Evolutionary conservation across 139 green algal species (phyloP).

Genomic region (Diplosphaera chodatii): DNA sequence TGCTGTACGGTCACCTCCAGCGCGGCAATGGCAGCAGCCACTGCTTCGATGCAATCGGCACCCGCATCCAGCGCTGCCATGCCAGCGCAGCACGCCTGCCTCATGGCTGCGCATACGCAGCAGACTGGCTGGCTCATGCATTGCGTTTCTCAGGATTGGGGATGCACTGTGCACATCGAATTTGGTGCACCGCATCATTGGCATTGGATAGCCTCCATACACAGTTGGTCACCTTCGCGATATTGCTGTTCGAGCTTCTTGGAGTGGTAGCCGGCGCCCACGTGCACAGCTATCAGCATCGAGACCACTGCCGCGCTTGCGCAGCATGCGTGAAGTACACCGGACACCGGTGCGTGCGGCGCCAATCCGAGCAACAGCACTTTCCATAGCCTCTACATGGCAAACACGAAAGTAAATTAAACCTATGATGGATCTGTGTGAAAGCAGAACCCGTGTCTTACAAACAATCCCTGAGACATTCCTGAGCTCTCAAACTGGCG

Average conservation of each 20-base stretch:
- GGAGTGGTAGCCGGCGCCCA: constrained; percentile 58
- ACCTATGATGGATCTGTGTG: too few species aligned
- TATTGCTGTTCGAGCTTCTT: constrained; percentile 42
- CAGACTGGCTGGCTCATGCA: neutral
- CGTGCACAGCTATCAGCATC: constrained; percentile 68
- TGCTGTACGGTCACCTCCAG: constrained; percentile 42
- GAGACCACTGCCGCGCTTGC: too few species aligned
- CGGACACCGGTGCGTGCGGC: too few species aligned
- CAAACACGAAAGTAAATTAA: too few species aligned
- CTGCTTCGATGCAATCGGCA: constrained; percentile 25
- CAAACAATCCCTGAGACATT: too few species aligned
- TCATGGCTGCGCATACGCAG: constrained; percentile 23
- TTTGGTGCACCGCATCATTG: neutral
- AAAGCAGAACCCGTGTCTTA: too few species aligned
- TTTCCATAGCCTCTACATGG: too few species aligned
- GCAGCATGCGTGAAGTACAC: too few species aligned
- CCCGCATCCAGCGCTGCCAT: constrained; percentile 20
- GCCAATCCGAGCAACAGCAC: too few species aligned
- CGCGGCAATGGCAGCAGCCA: constrained; percentile 38
- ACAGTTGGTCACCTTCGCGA: constrained; percentile 23
- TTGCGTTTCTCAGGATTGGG: too few species aligned
- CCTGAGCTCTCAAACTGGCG: too few species aligned
- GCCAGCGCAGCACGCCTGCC: constrained; percentile 33
- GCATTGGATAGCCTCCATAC: too few species aligned
- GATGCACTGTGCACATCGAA: neutral